Percentiles rank a stretch among this genome's conserved stretches.
Evolutionary conservation across 768 basidiomycete species (phyloP).

Genomic region (Amanita pseudoporphyria): DNA sequence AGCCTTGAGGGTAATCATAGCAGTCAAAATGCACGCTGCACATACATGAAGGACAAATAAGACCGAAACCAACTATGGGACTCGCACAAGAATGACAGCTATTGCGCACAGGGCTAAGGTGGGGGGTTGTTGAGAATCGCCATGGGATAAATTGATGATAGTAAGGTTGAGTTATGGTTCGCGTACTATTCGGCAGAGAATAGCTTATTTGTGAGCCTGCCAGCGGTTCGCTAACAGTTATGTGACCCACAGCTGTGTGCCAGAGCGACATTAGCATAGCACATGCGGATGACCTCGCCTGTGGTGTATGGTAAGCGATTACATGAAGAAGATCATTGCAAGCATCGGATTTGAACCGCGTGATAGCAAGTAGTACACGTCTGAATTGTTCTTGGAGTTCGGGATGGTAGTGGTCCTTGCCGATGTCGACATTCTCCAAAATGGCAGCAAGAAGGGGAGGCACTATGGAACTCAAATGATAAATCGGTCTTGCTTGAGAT

Average conservation of each 20-base stretch:
- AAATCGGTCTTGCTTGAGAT: constrained; percentile 41
- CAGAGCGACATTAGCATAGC: constrained; percentile 50
- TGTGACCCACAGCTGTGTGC: constrained; percentile 64
- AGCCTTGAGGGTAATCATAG: constrained; percentile 63
- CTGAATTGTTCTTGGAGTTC: not conserved
- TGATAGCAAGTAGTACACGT: not conserved
- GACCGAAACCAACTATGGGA: constrained; percentile 53
- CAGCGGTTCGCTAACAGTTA: constrained; percentile 45
- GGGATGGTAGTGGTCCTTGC: not conserved
- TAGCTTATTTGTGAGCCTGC: constrained; percentile 13
- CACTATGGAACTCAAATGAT: constrained; percentile 53
- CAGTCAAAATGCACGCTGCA: constrained; percentile 71
- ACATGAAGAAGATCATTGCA: constrained; percentile 67
- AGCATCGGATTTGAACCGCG: constrained; percentile 44
- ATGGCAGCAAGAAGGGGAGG: constrained; percentile 55
- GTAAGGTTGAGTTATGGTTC: constrained; percentile 22
- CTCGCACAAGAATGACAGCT: constrained; percentile 50
- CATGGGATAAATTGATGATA: constrained; percentile 65
- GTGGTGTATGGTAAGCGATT: constrained; percentile 53
- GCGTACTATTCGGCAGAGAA: not conserved
- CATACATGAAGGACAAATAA: constrained; percentile 64
- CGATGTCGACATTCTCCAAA: constrained; percentile 44
- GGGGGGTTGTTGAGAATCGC: constrained; percentile 30
- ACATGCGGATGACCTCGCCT: constrained; percentile 45
- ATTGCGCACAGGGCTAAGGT: constrained; percentile 23